Base-by-base conservation (phyloP, 1,284 basidiomycete species). In the Ustilago trichophora region DNA sequence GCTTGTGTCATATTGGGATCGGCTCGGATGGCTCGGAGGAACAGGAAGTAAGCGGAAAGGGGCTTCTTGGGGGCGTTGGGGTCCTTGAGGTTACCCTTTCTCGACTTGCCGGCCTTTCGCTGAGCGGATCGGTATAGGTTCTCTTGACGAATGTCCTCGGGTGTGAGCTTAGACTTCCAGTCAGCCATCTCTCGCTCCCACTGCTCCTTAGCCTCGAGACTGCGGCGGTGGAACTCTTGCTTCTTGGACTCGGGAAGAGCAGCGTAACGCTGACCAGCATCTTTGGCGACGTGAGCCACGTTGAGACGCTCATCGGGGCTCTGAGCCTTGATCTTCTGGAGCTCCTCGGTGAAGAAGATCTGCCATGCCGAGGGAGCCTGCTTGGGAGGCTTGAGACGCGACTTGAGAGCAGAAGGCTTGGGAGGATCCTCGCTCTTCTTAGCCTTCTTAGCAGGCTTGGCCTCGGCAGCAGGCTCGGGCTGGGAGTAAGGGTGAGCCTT, bases 51-150 rank as follows among this genome's bases (percentile, higher is more conserved):
- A 3, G 93, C 93, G 75, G 88, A 90, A 25, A 96, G 87, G 3
- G 93, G 93, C 83, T 95, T 95, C 88, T 94, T 94, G 9, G 93
- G 93, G n/a, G 92, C 93, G 78, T 96, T 94, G 24, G 93, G 93
- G 80, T 97, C 93, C 85, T 95, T 95, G 83, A 97, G 90, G 82
- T 97, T 96, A 65, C 91, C 90, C 86, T 91, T 92, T 73, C 92
- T 87, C 46, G 91, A 93, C 83, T 93, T 93, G 77, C 93, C 94
- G 16, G 92, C 90, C 83, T 92, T 93, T 65, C 93, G 88, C 83
- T 95, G 93, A 35, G 91, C 91, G 32, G 93, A 88, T 38, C 93
- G 89, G 84, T 89, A 96, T 5, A 86, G 86, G 82, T 97, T 97
- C 87, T 96, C 93, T 76, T 88, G 89, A 80, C 92, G 91, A 85